Base-by-base conservation (phyloP, 2,329 filamentous ascomycete species). In the Apiospora malaysiana region DNA sequence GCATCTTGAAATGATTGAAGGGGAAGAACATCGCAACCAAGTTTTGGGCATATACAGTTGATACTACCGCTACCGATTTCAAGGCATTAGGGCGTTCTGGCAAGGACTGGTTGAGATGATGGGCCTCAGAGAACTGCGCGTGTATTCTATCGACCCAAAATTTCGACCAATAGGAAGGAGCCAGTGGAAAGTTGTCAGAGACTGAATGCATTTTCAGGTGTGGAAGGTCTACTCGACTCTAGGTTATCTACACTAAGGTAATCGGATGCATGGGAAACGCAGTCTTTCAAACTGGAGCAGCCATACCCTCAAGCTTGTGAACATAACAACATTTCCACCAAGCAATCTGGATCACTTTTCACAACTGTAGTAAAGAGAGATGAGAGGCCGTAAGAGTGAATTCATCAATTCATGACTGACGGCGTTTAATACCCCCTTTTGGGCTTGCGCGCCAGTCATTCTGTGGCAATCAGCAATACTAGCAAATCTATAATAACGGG, bases 391-490 rank as follows among this genome's bases (percentile, higher is more conserved):
- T 63, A 21, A 63, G 32, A 63, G 56, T n/a, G 56, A 63, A 23
- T 23, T 40, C 56, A 63, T 63, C 27, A 40, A 63, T 40, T 63
- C 56, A n/a, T 63, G 56, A 18, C 56, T 40, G 56, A 40, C 56
- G 32, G 56, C 40, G 56, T 63, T 47, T 6, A 21, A 37, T 63
- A 18, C 14, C 27, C 32, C 51, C 56, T 63, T 40, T 32, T 40
- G 56, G 27, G 56, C 32, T 40, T 63, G 32, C 27, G 32, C 56
- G 40, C 56, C 32, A 40, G 21, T 63, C 56, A 63, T 63, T 63
- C 56, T 40, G 56, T 63, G 56, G 56, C 32, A 63, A 40, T 63
- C 56, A 63, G 56, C 56, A 63, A 63, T 32, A 63, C 56, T 40
- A 40, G 56, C 21, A 40, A 63, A n/a, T 63, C 32, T 63, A 63